Evolutionary conservation across 331 rosid species (phyloP).

Genomic region (Quercus lobata): DNA sequence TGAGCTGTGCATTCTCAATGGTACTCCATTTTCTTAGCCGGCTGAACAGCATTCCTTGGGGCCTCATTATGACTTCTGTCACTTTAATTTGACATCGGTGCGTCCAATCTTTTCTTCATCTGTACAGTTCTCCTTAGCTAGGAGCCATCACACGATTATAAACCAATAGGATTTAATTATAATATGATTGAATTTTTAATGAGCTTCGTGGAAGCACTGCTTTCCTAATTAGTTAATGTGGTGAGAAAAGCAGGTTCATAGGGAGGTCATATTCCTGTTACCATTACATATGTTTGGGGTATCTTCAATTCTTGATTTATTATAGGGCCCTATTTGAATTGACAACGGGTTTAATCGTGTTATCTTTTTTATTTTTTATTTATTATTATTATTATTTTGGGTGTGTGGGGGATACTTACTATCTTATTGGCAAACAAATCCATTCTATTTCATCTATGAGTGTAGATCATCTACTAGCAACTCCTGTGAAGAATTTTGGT

Average conservation of each 20-base stretch:
- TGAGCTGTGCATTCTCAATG: no score
- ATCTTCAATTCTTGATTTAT: neutral
- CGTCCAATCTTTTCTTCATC: no score
- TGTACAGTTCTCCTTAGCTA: constrained; percentile 50
- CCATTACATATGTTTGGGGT: neutral
- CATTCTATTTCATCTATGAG: no score
- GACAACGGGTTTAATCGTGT: neutral
- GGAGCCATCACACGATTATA: constrained; percentile 35
- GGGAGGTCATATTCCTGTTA: constrained; percentile 20
- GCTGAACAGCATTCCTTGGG: no score
- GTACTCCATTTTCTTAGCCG: no score
- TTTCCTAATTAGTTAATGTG: constrained; percentile 8
- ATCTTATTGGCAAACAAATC: neutral
- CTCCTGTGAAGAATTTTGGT: neutral
- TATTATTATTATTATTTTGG: no score
- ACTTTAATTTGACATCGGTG: no score
- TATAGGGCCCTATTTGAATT: constrained; percentile 1
- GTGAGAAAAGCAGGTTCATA: constrained; percentile 9
- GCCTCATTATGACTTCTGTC: no score
- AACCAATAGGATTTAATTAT: constrained; percentile 31
- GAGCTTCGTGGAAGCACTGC: constrained; percentile 14
- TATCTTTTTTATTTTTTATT: neutral
- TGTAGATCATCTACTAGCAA: neutral
- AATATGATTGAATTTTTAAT: constrained; percentile 31
- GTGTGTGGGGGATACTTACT: neutral